phyloP scores from a whole-genome alignment of 1,139 yeast genomes.

The Yamadazyma diospyri region DNA sequence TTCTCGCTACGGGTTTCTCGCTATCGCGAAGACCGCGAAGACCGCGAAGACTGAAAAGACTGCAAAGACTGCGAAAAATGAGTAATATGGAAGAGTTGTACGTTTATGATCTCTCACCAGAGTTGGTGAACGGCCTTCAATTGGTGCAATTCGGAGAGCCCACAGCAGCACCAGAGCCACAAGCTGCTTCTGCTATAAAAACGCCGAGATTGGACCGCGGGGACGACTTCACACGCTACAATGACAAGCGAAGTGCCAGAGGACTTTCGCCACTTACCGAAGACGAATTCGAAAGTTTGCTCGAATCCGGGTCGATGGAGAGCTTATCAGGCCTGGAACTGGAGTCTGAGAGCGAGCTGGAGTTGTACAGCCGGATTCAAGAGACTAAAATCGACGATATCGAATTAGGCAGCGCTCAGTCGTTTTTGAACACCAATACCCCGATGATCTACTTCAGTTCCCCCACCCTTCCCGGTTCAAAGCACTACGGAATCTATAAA shows the following conservation, averaged over 20 bases:
- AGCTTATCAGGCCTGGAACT: slow-evolving; percentile 57
- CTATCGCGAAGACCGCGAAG: too few relatives aligned
- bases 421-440: slow-evolving; percentile 57
- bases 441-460: slow-evolving; percentile 60
- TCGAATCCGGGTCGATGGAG: slow-evolving; percentile 50
- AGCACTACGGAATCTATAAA: slow-evolving; percentile 70
- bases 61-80: too few relatives aligned
- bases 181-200: neutral
- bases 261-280: slow-evolving; percentile 50
- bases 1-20: too few relatives aligned
- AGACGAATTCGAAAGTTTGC: slow-evolving; percentile 54
- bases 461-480: slow-evolving; percentile 34
- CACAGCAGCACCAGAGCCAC: neutral
- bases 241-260: slow-evolving; percentile 51
- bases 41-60: too few relatives aligned
- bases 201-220: neutral
- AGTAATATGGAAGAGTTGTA: slow-evolving; percentile 47
- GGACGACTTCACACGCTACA: slow-evolving; percentile 58
- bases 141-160: slow-evolving; percentile 43
- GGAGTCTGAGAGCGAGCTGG: slow-evolving; percentile 19
- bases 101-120: slow-evolving; percentile 46
- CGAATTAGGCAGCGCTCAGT: slow-evolving; percentile 10
- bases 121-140: slow-evolving; percentile 45
- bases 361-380: slow-evolving; percentile 14
- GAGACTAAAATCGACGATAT: slow-evolving; percentile 11